Percentiles rank a stretch among this genome's conserved stretches.
These are phyloP conservation scores for Xylariales sp. DNA, from an alignment of 2,329 filamentous ascomycete genomes.

Conservation along the genomic window DNA sequence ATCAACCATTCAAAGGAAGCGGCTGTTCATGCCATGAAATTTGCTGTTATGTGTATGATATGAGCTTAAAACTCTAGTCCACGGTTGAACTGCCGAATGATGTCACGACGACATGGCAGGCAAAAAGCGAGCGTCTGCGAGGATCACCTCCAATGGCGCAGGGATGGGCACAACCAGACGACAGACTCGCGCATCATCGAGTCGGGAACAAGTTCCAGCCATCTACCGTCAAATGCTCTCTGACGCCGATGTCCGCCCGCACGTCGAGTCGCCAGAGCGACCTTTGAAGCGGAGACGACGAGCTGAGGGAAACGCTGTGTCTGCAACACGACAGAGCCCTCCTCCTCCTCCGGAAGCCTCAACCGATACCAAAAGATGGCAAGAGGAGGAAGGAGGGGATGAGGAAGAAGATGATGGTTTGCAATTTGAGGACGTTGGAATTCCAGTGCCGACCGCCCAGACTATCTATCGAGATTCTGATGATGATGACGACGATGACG, in stretches of 20 bases:
- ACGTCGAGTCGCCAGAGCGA: conserved; percentile 26
- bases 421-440: conserved; percentile 46
- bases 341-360: conserved; percentile 3
- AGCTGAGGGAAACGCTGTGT: conserved; percentile 23
- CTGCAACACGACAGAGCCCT: conserved; percentile 14
- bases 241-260: conserved; percentile 38
- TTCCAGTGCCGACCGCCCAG: conserved; percentile 45
- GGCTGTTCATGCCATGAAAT: no score
- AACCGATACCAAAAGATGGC: no score
- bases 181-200: conserved; percentile 19
- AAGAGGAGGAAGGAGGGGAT: conserved; percentile 20
- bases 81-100: no score
- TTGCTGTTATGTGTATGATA: no score
- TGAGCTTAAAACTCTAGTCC: no score
- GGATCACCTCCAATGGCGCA: conserved; percentile 12
- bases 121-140: conserved; percentile 20
- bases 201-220: conserved; percentile 23
- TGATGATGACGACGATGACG: conserved; percentile 33
- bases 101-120: conserved; percentile 19
- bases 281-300: conserved; percentile 35
- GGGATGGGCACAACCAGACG: conserved; percentile 13
- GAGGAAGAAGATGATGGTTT: conserved; percentile 35
- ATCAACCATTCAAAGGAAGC: neutral
- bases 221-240: conserved; percentile 46
- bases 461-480: conserved; percentile 47